Conservation (phyloP, 164 flowering plant species). For the Umbilicus rupestris region DNA sequence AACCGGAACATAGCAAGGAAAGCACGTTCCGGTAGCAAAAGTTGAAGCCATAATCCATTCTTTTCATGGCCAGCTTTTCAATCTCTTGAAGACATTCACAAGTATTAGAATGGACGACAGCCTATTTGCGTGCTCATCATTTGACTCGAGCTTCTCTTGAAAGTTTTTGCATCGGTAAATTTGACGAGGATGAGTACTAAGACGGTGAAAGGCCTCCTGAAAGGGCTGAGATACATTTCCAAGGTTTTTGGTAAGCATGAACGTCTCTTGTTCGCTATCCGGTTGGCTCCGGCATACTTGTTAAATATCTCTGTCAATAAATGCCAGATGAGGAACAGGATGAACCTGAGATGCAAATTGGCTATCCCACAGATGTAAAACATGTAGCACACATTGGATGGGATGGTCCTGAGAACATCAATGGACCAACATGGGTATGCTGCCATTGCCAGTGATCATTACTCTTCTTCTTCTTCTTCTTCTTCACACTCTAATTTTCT, state of each 20-base stretch:
- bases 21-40: neutral
- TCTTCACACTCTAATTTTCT: neutral
- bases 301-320: neutral
- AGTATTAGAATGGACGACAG: neutral
- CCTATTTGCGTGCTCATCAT: neutral
- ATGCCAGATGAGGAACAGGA: neutral
- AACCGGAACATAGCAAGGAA: neutral
- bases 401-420: neutral
- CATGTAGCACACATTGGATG: conserved; percentile 3
- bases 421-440: conserved; percentile 2
- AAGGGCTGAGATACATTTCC: conserved; percentile 1
- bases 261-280: neutral
- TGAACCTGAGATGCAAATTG: neutral
- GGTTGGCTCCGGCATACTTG: neutral
- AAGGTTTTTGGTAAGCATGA: conserved; percentile 2
- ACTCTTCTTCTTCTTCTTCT: neutral
- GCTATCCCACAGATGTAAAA: conserved; percentile 5
- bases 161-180: neutral
- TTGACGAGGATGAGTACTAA: neutral
- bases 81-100: neutral
- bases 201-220: conserved; percentile 3
- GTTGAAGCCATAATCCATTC: neutral
- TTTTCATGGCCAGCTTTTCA: neutral
- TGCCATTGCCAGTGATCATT: neutral
- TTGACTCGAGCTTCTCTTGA: neutral